phyloP scores from a whole-genome alignment of 257 asterid species.

The Plectranthus barbatus region DNA sequence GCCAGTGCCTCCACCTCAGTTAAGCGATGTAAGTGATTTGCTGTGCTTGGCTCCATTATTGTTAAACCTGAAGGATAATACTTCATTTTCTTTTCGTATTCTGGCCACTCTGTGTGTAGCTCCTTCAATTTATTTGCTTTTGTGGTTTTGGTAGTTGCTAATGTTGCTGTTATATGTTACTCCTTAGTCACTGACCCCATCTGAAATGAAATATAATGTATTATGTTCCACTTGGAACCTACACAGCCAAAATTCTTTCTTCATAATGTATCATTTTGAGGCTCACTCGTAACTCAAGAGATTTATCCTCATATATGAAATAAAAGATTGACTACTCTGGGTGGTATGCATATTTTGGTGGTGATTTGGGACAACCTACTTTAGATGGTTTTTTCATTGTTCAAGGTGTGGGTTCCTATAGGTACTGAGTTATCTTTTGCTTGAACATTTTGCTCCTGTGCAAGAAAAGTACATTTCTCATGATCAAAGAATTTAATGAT shows the following conservation, averaged over 20 bases:
- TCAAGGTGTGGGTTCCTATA: not conserved
- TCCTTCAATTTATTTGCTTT: not conserved
- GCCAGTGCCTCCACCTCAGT: slow-evolving; percentile 63
- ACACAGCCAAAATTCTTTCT: not conserved
- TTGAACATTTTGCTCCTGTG: not conserved
- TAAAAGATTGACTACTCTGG: not conserved
- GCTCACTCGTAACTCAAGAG: not conserved
- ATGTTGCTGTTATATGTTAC: not conserved
- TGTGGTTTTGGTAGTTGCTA: not conserved
- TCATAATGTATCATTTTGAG: not conserved
- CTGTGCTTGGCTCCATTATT: not conserved
- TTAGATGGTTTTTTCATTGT: not conserved
- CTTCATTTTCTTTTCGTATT: not conserved
- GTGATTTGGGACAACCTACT: not conserved
- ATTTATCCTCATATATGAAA: not conserved
- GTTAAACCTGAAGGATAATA: not conserved
- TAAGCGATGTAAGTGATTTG: slow-evolving; percentile 57
- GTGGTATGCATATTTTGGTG: not conserved
- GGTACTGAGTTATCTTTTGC: not conserved
- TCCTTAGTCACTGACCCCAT: not conserved
- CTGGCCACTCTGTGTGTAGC: not conserved
- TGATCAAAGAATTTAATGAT: not conserved
- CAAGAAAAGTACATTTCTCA: not conserved
- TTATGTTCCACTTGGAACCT: not conserved
- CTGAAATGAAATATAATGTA: not conserved